A percentile compares a stretch with the other conserved stretches of the same genome.
Conservation (phyloP, 129 eudicot genomes). For the Logfia minima region DNA sequence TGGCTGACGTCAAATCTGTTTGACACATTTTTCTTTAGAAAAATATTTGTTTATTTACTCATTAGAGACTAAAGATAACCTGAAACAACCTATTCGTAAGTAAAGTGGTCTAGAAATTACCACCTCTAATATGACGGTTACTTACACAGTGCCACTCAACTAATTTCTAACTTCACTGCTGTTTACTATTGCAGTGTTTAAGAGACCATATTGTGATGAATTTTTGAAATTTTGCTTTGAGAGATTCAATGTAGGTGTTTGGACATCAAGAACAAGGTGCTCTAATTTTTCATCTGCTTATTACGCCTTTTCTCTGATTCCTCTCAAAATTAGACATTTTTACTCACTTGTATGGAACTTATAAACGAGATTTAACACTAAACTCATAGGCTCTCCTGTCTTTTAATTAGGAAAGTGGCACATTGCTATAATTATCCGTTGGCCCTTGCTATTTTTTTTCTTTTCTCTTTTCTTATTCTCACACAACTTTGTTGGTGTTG, state of each 20-base stretch:
- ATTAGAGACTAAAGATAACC: background rate
- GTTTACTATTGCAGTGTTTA: conserved; percentile 55
- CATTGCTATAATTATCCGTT: too few species aligned
- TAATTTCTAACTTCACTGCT: conserved; percentile 28
- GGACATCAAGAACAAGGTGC: conserved; percentile 89
- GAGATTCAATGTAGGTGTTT: conserved; percentile 73
- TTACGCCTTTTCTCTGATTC: conserved; percentile 8
- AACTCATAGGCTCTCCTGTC: too few species aligned
- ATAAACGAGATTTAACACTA: background rate
- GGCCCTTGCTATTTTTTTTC: background rate
- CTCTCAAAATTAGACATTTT: background rate
- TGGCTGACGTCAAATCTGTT: too few species aligned
- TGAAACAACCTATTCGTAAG: background rate
- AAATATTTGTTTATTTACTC: background rate
- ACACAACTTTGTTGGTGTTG: conserved; percentile 19
- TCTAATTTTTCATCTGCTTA: conserved; percentile 6
- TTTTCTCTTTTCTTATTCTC: background rate
- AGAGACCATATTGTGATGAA: conserved; percentile 90
- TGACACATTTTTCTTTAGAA: too few species aligned
- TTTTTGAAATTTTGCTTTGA: conserved; percentile 85
- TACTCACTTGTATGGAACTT: background rate
- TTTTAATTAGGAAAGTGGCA: too few species aligned
- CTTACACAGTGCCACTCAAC: conserved; percentile 1
- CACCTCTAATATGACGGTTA: background rate
- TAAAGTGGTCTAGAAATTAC: background rate